Evolutionary conservation across 192 early-diverging fungal species (phyloP), one percentile per base, ranked within the genome.

Genomic region (Linnemannia zychae): DNA sequence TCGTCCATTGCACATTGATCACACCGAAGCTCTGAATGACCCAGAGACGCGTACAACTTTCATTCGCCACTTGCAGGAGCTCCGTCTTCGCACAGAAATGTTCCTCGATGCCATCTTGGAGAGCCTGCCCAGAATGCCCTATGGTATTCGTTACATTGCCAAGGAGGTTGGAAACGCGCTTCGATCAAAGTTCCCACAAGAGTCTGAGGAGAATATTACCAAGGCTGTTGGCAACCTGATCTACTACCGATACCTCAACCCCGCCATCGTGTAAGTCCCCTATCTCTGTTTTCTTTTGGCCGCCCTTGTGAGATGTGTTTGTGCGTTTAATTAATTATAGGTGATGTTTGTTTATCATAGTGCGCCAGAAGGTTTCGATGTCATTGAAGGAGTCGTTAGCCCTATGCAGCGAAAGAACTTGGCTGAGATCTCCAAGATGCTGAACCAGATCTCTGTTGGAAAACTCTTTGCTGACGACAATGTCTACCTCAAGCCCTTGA

Each of bases 161-260:
- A 92, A 93, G 77, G 95, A 99, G 82, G 89, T 99, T 52, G 92
- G 94, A 68, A 89, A 93, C 7, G 91, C 92, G 7, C 90, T 99
- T 81, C 88, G 91, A 38, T 89, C 88, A 37, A 96, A 97, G 78
- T 99, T 99, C 92, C 95, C 94, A 0, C 88, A 93, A 0, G 93
- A 96, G 81, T 86, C 92, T 15, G 95, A 96, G 69, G 91, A 91
- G 37, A 94, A 95, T 72, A 95, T 99, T 63, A 93, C 94, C 70
- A 96, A 95, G 81, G 91, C 98, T 44, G 93, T 99, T 40, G 98
- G 98, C 4, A 96, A 99, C 75, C 88, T 99, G 76, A 93, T 99
- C 33, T 99, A 98, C 90, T 99, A 99, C 88, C 94, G 98, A 48
- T 99, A 99, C 88, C 95, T 99, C 84, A 99, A 97, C 88, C 99